Conservation (phyloP, 2,329 filamentous ascomycete genomes). For the Hymenoscyphus linearis region DNA sequence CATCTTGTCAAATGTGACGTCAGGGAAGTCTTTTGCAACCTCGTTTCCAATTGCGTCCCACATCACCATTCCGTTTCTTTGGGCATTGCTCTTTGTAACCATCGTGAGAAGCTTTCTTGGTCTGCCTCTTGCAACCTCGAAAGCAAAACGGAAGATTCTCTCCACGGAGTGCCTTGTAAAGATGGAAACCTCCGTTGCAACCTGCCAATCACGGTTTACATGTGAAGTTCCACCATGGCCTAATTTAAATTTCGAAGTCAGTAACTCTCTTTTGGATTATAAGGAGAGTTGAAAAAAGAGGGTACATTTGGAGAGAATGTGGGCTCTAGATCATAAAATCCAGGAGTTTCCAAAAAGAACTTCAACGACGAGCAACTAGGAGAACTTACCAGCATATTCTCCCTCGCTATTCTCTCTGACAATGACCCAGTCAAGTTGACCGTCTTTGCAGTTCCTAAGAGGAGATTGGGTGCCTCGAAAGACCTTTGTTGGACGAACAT, state of each 20-base stretch:
- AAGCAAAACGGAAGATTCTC: conserved; percentile 58
- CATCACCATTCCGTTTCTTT: conserved; percentile 54
- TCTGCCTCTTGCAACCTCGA: conserved; percentile 47
- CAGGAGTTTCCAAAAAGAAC: too few relatives aligned
- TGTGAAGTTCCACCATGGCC: conserved; percentile 51
- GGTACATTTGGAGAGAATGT: too few relatives aligned
- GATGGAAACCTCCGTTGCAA: conserved; percentile 56
- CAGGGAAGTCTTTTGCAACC: conserved; percentile 53
- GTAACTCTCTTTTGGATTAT: too few relatives aligned
- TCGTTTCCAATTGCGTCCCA: conserved; percentile 57
- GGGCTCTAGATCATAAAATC: too few relatives aligned
- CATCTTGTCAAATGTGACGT: conserved; percentile 53
- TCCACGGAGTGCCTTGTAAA: conserved; percentile 57
- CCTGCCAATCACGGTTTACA: conserved; percentile 50
- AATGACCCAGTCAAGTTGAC: conserved; percentile 60
- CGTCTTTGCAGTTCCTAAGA: conserved; percentile 37
- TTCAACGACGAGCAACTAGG: too few relatives aligned
- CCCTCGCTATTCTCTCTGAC: conserved; percentile 62
- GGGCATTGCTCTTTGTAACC: conserved; percentile 62
- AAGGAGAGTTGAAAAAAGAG: too few relatives aligned
- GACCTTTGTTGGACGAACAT: conserved; percentile 56
- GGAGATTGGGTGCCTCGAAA: conserved; percentile 54
- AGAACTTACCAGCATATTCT: conserved; percentile 35
- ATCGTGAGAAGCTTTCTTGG: conserved; percentile 54
- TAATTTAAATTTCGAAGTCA: too few relatives aligned